A percentile compares a stretch with the other conserved stretches of the same genome.
These are phyloP conservation scores for Fragilariopsis cylindrus DNA, from an alignment of 108 stramenopile species.

Conservation along the genomic window DNA sequence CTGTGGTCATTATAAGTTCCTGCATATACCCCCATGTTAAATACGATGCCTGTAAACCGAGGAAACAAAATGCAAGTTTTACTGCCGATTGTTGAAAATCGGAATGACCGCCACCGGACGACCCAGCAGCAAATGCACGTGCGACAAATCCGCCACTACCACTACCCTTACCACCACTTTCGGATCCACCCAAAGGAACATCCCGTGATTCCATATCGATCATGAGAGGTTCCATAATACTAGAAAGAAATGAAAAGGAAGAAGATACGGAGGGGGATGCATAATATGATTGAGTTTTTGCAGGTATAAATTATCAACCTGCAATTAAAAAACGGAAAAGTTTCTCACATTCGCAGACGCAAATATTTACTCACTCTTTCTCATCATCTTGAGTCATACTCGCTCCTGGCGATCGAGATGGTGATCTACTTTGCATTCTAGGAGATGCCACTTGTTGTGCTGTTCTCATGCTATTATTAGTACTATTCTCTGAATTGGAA, in stretches of 20 bases:
- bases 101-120: slow-evolving; percentile 21
- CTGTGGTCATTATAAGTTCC: slow-evolving; percentile 95
- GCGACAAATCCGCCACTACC: slow-evolving; percentile 1
- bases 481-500: too few relatives aligned
- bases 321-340: too few relatives aligned
- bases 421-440: too few relatives aligned
- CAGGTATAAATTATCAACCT: too few relatives aligned
- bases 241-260: background rate
- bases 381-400: too few relatives aligned
- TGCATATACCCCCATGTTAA: slow-evolving; percentile 97
- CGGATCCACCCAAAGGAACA: slow-evolving; percentile 18
- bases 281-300: too few relatives aligned
- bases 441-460: too few relatives aligned
- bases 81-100: slow-evolving; percentile 56
- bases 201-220: slow-evolving; percentile 6
- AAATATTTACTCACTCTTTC: too few relatives aligned
- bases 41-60: slow-evolving; percentile 88
- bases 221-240: slow-evolving; percentile 13
- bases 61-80: slow-evolving; percentile 67
- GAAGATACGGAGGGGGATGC: too few relatives aligned
- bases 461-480: too few relatives aligned
- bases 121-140: slow-evolving; percentile 6
- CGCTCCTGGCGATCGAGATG: too few relatives aligned
- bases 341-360: too few relatives aligned
- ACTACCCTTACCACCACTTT: background rate